Conservation (phyloP, 345 rosid species). For the Sonneratia caseolaris region DNA sequence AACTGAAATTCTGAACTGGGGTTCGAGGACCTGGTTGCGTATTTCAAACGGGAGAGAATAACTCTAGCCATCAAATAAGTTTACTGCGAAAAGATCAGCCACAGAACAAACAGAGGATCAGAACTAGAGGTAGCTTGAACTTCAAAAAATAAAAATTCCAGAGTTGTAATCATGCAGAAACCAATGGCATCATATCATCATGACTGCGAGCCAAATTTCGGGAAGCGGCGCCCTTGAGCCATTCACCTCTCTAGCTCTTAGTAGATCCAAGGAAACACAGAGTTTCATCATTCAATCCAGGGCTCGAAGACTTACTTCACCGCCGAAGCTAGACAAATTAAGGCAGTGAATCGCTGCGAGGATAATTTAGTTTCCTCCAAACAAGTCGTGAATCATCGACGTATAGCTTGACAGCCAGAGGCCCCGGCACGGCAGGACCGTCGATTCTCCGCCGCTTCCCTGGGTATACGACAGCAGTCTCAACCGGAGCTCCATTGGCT, state of each 20-base stretch:
- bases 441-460: neutral
- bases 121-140: neutral
- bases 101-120: neutral
- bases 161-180: neutral
- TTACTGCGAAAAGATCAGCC: neutral
- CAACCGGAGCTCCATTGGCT: neutral
- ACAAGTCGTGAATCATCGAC: neutral
- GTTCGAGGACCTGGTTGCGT: neutral
- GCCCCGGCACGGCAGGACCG: neutral
- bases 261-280: neutral
- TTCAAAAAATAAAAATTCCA: neutral
- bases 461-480: neutral
- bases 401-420: neutral
- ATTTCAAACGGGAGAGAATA: conserved; percentile 1
- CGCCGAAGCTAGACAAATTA: neutral
- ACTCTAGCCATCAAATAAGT: conserved; percentile 3
- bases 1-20: conserved; percentile 4
- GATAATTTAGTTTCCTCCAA: neutral
- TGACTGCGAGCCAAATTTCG: neutral
- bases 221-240: neutral
- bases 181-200: neutral
- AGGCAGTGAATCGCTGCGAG: neutral
- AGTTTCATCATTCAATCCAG: neutral
- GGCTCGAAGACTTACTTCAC: neutral
- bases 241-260: too few species aligned